These are phyloP conservation scores for Solanum tarijense DNA, from an alignment of 257 asterid species.

Conservation along the genomic window DNA sequence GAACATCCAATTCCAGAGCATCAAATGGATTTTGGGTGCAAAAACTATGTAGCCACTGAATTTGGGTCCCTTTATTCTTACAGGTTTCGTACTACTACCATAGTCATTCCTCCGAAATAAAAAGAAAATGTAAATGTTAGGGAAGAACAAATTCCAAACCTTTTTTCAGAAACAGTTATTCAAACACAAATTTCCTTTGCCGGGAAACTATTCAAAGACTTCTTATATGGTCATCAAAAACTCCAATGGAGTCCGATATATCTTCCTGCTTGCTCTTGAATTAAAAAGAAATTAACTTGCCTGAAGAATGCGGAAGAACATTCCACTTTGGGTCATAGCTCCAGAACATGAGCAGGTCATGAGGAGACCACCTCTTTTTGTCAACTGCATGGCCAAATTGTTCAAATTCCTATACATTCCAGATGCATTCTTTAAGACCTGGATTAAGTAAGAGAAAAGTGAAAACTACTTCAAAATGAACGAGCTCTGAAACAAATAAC, in stretches of 20 bases:
- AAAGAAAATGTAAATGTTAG: background rate
- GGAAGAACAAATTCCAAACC: background rate
- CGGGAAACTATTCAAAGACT: background rate
- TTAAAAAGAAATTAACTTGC: conserved; percentile 24
- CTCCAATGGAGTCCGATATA: background rate
- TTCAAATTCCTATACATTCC: conserved; percentile 95
- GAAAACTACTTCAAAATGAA: background rate
- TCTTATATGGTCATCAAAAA: background rate
- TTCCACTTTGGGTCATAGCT: conserved; percentile 95
- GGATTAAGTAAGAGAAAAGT: background rate
- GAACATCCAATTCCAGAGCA: background rate
- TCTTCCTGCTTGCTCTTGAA: background rate
- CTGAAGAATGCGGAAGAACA: conserved; percentile 66
- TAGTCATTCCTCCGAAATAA: background rate
- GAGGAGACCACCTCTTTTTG: conserved; percentile 70
- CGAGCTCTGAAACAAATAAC: background rate
- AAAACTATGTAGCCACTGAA: background rate
- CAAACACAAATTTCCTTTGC: background rate
- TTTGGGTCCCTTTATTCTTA: background rate
- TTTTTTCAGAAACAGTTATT: background rate
- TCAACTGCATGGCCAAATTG: conserved; percentile 81
- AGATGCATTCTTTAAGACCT: conserved; percentile 83
- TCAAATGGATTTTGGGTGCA: background rate
- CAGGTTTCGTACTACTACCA: background rate
- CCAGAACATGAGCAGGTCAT: conserved; percentile 99